Evolutionary conservation across 805 yeast genomes (phyloP), one percentile per base, ranked within the genome.

Genomic region (Maudiozyma barnettii): DNA sequence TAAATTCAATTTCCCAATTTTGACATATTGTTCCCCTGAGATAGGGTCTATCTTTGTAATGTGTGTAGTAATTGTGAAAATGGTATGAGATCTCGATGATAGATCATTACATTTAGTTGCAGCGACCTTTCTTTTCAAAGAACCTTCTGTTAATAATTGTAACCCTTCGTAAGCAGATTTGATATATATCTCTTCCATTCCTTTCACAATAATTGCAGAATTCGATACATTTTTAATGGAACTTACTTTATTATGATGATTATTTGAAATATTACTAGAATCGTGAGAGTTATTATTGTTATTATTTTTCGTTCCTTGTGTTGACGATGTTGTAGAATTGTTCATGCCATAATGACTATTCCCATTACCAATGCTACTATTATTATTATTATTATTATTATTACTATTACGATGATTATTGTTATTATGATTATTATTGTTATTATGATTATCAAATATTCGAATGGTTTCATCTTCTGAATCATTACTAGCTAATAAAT

Each of bases 81-180:
- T 81, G 0, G 91, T 77, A 57, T 87, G 95, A 1, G 93, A 83
- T 49, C 95, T 75, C 12, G 90, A 82, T 0, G 91, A 84, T 12
- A 73, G 67, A 57, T 82, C 91, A 56, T 86, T 86, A 51, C 88
- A 75, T 59, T 80, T 81, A 0, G 95, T 87, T 21, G 85, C 74
- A 2, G 91, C 91, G 1, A 86, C 87, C 55, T 78, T 81, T 41
- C 95, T 74, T 46, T 75, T 75, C 40, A 67, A 61, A 0, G 84
- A 73, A 1, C 95, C 93, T 38, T 70, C 70, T 29, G 71, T 71
- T 18, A 85, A 67, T 2, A 75, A 52, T 42, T 69, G 60, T 51
- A 79, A 63, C 4, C 82, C 84, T 43, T 76, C 76, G n/a, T 61
- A 63, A 0, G 79, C 76, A 23, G 68, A 59, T 48, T 71, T 71